Percentiles rank a stretch among this genome's conserved stretches.
Evolutionary conservation across 176 grass and related monocot species (phyloP).

Genomic region (Eragrostis nindensis): DNA sequence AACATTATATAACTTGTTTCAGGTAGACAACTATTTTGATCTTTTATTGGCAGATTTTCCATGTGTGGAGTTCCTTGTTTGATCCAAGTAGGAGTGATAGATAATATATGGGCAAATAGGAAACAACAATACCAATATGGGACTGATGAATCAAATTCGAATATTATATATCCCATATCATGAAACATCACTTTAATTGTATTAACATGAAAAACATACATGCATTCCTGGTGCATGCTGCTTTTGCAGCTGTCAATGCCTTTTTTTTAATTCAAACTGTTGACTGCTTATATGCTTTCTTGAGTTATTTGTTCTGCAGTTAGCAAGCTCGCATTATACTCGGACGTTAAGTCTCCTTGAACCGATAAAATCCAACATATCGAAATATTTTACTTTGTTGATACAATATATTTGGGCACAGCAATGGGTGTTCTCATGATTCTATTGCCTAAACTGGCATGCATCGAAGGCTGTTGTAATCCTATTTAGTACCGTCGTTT

Average conservation of each 20-base stretch:
- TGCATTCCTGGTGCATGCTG: slow-evolving; percentile 15
- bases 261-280: background rate
- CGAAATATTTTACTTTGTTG: slow-evolving; percentile 7
- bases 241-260: background rate
- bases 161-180: background rate
- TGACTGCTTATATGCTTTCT: slow-evolving; percentile 8
- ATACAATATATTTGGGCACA: slow-evolving; percentile 3
- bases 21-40: slow-evolving; percentile 48
- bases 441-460: slow-evolving; percentile 6
- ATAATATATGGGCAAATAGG: background rate
- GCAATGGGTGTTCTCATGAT: background rate
- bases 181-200: slow-evolving; percentile 2
- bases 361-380: background rate
- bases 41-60: background rate
- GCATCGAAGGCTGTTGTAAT: background rate
- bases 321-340: background rate
- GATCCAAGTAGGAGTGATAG: slow-evolving; percentile 2
- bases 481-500: background rate
- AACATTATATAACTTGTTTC: slow-evolving; percentile 90
- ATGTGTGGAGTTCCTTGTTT: slow-evolving; percentile 39
- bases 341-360: background rate
- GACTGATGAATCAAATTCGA: background rate
- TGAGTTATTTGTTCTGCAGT: slow-evolving; percentile 21
- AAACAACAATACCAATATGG: background rate
- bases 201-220: background rate